Evolutionary conservation across 2,329 filamentous ascomycete species (phyloP).

Genomic region (Fusarium metavorans): DNA sequence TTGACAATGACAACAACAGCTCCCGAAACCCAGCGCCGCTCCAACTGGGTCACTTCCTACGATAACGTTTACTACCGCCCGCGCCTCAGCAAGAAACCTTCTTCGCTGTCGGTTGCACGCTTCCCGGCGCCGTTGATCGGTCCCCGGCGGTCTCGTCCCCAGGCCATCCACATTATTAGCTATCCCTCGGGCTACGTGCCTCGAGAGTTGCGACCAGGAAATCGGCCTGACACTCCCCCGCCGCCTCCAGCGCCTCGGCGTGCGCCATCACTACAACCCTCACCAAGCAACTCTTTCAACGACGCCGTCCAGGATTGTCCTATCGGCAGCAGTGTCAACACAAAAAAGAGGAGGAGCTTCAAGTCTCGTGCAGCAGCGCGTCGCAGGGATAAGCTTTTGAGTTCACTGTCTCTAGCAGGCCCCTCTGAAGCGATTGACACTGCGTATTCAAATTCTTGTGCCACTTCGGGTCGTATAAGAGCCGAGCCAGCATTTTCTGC

Average conservation of each 20-base stretch:
- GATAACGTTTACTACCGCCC: conserved; percentile 45
- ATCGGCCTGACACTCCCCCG: conserved; percentile 31
- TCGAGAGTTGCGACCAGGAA: conserved; percentile 53
- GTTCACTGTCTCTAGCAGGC: conserved; percentile 12
- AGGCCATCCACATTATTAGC: conserved; percentile 58
- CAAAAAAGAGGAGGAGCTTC: conserved; percentile 48
- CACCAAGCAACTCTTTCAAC: conserved; percentile 15
- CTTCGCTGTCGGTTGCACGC: conserved; percentile 29
- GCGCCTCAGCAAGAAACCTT: conserved; percentile 40
- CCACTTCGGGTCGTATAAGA: conserved; percentile 19
- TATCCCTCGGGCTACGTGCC: conserved; percentile 59
- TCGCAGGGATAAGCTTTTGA: conserved; percentile 33
- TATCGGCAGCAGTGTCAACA: conserved; percentile 35
- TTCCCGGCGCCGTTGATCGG: conserved; percentile 55
- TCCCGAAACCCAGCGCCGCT: conserved; percentile 35
- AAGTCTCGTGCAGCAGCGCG: conserved; percentile 19
- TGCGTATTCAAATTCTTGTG: conserved; percentile 5
- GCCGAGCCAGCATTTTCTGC: conserved; percentile 25
- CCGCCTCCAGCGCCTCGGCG: conserved; percentile 23
- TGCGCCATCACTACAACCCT: conserved; percentile 38
- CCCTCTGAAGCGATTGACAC: conserved; percentile 22
- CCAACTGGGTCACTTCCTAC: conserved; percentile 44
- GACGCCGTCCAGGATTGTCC: conserved; percentile 6
- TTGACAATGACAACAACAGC: conserved; percentile 44
- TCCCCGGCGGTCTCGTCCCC: conserved; percentile 53